Evolutionary conservation across 108 stramenopile genomes (phyloP).

Genomic region (Parietichytrium sp.): DNA sequence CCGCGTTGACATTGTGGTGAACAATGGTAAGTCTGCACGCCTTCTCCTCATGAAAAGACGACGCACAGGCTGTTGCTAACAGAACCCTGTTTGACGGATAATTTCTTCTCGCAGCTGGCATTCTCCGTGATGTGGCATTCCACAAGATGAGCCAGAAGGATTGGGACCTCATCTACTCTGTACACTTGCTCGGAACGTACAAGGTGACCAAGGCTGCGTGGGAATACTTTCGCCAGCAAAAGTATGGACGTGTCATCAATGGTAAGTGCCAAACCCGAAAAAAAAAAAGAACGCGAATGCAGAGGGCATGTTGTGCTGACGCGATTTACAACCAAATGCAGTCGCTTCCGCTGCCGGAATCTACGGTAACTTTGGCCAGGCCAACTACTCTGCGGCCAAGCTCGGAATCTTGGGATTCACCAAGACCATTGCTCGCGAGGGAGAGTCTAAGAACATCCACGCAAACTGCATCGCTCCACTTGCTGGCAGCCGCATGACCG

Average conservation of each 20-base stretch:
- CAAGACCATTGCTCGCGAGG: slow-evolving; percentile 46
- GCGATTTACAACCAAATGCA: too few relatives aligned
- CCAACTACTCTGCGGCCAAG: slow-evolving; percentile 46
- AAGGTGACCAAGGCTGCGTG: slow-evolving; percentile 44
- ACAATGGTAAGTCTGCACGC: too few relatives aligned
- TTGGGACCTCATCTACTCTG: slow-evolving; percentile 46
- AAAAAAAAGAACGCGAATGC: too few relatives aligned
- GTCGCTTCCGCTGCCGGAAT: slow-evolving; percentile 45
- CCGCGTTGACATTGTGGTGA: slow-evolving; percentile 46
- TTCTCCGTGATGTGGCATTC: slow-evolving; percentile 49
- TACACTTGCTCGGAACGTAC: slow-evolving; percentile 50
- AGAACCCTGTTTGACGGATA: too few relatives aligned
- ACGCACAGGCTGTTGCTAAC: too few relatives aligned
- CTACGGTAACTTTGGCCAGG: slow-evolving; percentile 55
- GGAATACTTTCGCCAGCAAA: slow-evolving; percentile 43
- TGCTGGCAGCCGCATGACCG: slow-evolving; percentile 51
- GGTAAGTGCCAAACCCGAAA: too few relatives aligned
- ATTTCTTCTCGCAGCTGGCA: too few relatives aligned
- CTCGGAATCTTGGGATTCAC: slow-evolving; percentile 49
- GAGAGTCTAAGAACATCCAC: slow-evolving; percentile 33
- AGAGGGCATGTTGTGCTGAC: too few relatives aligned
- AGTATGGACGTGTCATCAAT: slow-evolving; percentile 51
- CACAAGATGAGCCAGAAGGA: slow-evolving; percentile 50
- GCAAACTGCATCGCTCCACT: slow-evolving; percentile 51
- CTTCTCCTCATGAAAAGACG: too few relatives aligned